A percentile compares a stretch with the other conserved stretches of the same genome.
Evolutionary conservation across 768 basidiomycete species (phyloP).

Genomic region (Suillus weaverae): DNA sequence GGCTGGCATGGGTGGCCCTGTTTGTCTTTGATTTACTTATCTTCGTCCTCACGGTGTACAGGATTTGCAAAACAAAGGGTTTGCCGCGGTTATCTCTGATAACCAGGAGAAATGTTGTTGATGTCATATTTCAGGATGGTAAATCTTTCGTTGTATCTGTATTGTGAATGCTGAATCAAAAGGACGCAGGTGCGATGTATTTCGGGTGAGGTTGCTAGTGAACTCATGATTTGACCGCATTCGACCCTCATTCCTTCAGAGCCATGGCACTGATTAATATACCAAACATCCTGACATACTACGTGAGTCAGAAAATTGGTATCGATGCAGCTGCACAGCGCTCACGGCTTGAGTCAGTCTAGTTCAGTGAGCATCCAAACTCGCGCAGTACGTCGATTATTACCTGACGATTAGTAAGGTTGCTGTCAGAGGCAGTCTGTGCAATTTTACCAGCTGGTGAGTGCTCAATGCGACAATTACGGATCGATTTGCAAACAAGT

Average conservation of each 20-base stretch:
- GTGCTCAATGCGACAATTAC: neutral
- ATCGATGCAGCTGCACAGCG: neutral
- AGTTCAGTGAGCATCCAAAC: slow-evolving; percentile 7
- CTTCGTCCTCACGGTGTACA: neutral
- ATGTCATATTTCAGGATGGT: neutral
- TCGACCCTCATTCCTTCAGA: slow-evolving; percentile 33
- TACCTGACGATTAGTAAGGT: neutral
- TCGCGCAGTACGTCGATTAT: neutral
- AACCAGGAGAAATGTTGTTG: neutral
- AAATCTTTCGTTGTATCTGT: neutral
- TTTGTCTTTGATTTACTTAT: neutral
- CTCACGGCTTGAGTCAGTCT: neutral
- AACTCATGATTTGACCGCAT: neutral
- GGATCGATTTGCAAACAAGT: neutral
- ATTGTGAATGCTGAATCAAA: neutral
- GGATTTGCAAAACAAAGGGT: neutral
- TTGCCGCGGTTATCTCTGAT: neutral
- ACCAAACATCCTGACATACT: slow-evolving; percentile 45
- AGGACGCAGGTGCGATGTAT: neutral
- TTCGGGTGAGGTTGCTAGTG: slow-evolving; percentile 1
- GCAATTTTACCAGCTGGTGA: neutral
- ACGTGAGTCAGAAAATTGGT: slow-evolving; percentile 24
- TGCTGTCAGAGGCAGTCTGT: neutral
- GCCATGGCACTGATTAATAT: slow-evolving; percentile 53
- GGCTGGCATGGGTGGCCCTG: neutral